These are phyloP conservation scores for Luffa acutangula DNA, from an alignment of 306 rosid genomes.

Conservation along the genomic window DNA sequence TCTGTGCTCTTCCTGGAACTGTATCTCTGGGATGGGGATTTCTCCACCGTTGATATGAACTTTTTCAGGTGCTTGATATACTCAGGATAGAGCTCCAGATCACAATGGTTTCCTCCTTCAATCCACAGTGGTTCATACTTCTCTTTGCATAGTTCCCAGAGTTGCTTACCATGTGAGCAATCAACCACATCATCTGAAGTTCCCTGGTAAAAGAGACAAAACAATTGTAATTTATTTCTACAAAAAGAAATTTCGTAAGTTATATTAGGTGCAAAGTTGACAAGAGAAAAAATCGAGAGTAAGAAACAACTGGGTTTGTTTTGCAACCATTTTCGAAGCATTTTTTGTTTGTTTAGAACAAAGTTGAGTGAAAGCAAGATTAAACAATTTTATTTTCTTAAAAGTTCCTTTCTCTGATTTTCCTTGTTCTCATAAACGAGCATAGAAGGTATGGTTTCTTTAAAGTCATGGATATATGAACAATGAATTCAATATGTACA, in stretches of 20 bases:
- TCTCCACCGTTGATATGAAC: slow-evolving; percentile 73
- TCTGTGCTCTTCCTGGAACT: slow-evolving; percentile 72
- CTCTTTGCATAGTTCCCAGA: slow-evolving; percentile 90
- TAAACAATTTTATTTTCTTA: not conserved
- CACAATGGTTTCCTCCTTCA: slow-evolving; percentile 89
- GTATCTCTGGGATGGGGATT: slow-evolving; percentile 62
- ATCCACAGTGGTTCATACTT: slow-evolving; percentile 92
- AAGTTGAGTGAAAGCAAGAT: not conserved
- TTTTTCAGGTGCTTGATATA: slow-evolving; percentile 77
- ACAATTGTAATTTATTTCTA: not conserved
- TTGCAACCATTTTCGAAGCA: not conserved
- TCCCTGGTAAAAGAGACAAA: slow-evolving; percentile 42
- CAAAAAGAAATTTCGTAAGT: not conserved
- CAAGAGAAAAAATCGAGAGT: not conserved
- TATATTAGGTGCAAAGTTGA: not conserved
- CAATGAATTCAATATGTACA: not conserved
- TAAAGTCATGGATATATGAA: not conserved
- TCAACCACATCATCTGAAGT: slow-evolving; percentile 91
- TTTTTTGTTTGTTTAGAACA: not conserved
- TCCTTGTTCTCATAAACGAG: not conserved
- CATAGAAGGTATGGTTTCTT: not conserved
- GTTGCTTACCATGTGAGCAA: slow-evolving; percentile 90
- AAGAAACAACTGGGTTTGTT: not conserved
- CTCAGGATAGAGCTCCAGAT: slow-evolving; percentile 81
- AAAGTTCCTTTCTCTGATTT: not conserved